These are phyloP conservation scores for Claviceps maximensis DNA, from an alignment of 2,329 filamentous ascomycete species.

Conservation along the genomic window DNA sequence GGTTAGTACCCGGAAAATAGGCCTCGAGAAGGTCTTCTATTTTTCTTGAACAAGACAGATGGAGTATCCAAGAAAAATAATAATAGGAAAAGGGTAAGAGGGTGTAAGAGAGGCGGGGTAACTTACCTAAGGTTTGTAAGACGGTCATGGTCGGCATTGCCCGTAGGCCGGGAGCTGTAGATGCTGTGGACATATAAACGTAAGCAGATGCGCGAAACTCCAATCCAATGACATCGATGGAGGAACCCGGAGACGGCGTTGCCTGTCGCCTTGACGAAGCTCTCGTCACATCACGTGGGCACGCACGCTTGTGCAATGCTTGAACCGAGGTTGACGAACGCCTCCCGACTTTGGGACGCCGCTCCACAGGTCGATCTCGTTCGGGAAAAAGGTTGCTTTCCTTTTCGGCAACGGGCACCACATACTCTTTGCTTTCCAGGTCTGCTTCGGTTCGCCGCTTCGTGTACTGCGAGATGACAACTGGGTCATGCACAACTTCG, in stretches of 20 bases:
- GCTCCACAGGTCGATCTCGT: slow-evolving; percentile 1
- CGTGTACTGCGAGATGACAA: slow-evolving; percentile 80
- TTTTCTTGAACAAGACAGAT: no score
- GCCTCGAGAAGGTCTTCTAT: no score
- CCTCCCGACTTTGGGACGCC: slow-evolving; percentile 9
- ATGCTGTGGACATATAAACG: slow-evolving; percentile 29
- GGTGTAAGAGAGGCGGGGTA: no score
- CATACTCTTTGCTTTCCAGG: slow-evolving; percentile 60
- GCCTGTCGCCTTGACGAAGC: slow-evolving; percentile 9
- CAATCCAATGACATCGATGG: slow-evolving; percentile 19
- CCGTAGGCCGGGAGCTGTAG: slow-evolving; percentile 35
- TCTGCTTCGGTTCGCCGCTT: slow-evolving; percentile 61
- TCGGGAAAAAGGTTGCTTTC: no score
- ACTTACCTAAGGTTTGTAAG: slow-evolving; percentile 29
- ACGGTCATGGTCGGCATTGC: slow-evolving; percentile 37
- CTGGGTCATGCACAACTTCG: slow-evolving; percentile 62
- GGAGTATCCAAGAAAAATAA: background rate
- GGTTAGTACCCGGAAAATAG: background rate
- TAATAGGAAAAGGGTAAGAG: background rate
- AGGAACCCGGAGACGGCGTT: slow-evolving; percentile 16
- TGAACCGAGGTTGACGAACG: slow-evolving; percentile 9
- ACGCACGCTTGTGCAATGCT: slow-evolving; percentile 11
- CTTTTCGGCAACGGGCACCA: slow-evolving; percentile 13
- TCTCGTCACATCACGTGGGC: slow-evolving; percentile 7
- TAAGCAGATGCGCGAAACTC: slow-evolving; percentile 25